Conservation (phyloP, 2,329 filamentous ascomycete species). For the Chalaropsis thielavioides region DNA sequence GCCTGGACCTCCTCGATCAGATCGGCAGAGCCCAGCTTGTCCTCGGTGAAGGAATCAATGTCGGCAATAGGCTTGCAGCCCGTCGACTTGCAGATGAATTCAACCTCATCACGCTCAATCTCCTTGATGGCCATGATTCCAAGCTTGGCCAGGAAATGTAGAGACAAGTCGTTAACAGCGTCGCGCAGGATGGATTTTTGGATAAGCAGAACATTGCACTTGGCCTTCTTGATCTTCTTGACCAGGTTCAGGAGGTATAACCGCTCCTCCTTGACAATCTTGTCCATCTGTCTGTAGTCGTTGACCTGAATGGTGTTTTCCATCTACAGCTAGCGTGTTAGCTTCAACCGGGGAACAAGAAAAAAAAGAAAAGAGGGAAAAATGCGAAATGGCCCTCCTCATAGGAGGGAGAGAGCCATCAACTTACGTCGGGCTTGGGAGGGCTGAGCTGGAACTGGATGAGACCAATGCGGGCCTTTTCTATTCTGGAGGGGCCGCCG, state of each 20-base stretch:
- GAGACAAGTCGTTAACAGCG: slow-evolving; percentile 89
- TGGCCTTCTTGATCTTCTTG: slow-evolving; percentile 99
- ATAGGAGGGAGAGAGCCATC: background rate
- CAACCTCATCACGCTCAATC: slow-evolving; percentile 95
- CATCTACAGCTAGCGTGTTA: slow-evolving; percentile 45
- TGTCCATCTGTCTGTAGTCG: slow-evolving; percentile 99
- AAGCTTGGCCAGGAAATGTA: slow-evolving; percentile 95
- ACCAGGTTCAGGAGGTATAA: slow-evolving; percentile 97
- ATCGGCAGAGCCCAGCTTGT: slow-evolving; percentile 90
- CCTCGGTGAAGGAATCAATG: slow-evolving; percentile 95
- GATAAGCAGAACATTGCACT: slow-evolving; percentile 96
- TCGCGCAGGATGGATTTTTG: slow-evolving; percentile 97
- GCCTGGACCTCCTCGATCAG: slow-evolving; percentile 83
- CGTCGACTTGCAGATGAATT: slow-evolving; percentile 98
- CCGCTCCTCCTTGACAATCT: slow-evolving; percentile 98
- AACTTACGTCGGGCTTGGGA: slow-evolving; percentile 79
- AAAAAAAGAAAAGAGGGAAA: background rate
- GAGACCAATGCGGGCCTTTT: slow-evolving; percentile 91
- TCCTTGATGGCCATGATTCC: slow-evolving; percentile 95
- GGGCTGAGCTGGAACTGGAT: slow-evolving; percentile 98
- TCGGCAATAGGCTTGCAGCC: slow-evolving; percentile 98
- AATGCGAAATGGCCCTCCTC: background rate
- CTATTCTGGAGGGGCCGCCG: slow-evolving; percentile 78
- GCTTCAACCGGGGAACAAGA: background rate
- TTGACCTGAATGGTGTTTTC: slow-evolving; percentile 99